These are phyloP conservation scores for Maudiozyma bulderi DNA, from an alignment of 805 yeast genomes.

Conservation along the genomic window DNA sequence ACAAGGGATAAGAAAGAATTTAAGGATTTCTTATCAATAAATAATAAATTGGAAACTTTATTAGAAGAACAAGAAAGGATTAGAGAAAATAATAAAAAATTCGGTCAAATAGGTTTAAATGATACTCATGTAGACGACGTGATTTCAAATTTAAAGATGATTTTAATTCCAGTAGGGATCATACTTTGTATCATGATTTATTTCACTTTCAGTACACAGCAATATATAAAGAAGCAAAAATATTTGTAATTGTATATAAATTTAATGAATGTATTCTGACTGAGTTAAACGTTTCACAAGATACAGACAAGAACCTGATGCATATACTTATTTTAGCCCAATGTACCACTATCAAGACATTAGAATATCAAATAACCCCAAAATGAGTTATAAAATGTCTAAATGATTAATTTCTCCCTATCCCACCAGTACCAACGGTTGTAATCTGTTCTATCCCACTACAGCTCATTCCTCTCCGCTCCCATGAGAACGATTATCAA, in stretches of 20 bases:
- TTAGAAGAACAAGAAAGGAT: slow-evolving; percentile 24
- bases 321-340: no score
- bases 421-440: no score
- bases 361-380: no score
- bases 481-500: no score
- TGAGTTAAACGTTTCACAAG: no score
- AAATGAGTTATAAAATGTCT: no score
- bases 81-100: slow-evolving; percentile 18
- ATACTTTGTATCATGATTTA: slow-evolving; percentile 27
- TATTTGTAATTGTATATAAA: slow-evolving; percentile 11
- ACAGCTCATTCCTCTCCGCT: no score
- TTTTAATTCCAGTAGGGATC: slow-evolving; percentile 25
- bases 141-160: slow-evolving; percentile 19
- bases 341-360: no score
- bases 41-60: slow-evolving; percentile 23
- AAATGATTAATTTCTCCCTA: no score
- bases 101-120: slow-evolving; percentile 4
- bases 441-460: no score
- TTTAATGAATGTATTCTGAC: neutral
- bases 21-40: slow-evolving; percentile 21
- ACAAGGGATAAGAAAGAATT: slow-evolving; percentile 12
- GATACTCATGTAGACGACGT: slow-evolving; percentile 25
- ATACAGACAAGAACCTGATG: no score
- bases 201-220: slow-evolving; percentile 28
- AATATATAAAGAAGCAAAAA: slow-evolving; percentile 28